Evolutionary conservation across 305 asterid species (phyloP), one percentile per base, ranked within the genome.

Genomic region (Fraxinus xanthoxyloides): DNA sequence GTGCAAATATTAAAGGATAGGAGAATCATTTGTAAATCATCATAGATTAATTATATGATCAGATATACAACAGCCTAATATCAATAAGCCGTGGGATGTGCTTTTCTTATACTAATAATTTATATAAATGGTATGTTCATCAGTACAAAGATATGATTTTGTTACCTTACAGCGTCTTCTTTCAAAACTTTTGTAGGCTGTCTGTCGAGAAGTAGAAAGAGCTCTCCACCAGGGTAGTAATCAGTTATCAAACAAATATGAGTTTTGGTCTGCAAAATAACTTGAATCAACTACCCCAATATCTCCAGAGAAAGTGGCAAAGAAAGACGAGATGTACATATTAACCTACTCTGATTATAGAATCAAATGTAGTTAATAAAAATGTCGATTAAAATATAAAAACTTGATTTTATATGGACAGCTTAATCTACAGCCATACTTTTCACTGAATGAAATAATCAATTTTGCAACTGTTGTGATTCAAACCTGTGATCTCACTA

Each of bases 201-300:
- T 85, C 90, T 92, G 65, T 96, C 99, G 69, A 96, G 90, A 85
- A 96, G 94, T 87, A 92, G 87, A 89, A 96, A 96, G 85, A 93
- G 97, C 89, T 95, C 99, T 72, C 99, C 99, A 30, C 99, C 99
- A 46, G 97, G 91, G 90, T 87, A 95, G 87, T 94, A 95, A 87
- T 95, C 99, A 26, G 97, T 95, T 79, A 95, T 92, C 86, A 94
- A 86, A 86, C 98, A 94, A 75, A 95, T 87, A 85, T 95, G 99
- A 72, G 97, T 93, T 78, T 90, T 91, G 36, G 99, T 95, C 98
- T 95, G 97, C 87, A 87, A 75, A 81, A 30, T 78, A 51, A 28
- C 43, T 84, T 23, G 46, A 67, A 79, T 82, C 74, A 82, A 82
- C 10, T 21, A 84, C 61, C 77, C 82, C 65, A 83, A 51, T 67